These are phyloP conservation scores for Kwoniella sp. DNA, from an alignment of 768 basidiomycete genomes.

Conservation along the genomic window DNA sequence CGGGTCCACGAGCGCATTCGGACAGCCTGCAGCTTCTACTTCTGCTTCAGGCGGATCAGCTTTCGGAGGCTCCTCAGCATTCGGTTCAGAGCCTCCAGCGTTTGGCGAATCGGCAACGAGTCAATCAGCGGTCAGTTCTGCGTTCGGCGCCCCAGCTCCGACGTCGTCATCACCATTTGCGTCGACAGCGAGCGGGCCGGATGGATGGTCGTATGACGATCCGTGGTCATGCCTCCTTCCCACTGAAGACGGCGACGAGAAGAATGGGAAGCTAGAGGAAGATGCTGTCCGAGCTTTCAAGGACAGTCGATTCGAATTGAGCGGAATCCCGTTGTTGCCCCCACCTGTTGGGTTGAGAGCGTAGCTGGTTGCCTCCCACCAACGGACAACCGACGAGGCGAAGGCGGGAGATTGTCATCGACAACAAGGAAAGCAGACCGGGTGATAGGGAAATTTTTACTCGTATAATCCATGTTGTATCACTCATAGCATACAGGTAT, in stretches of 20 bases:
- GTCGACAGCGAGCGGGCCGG: not conserved
- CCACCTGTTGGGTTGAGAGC: slow-evolving; percentile 33
- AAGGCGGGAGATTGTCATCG: too few relatives aligned
- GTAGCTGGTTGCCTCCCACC: not conserved
- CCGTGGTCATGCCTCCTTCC: slow-evolving; percentile 35
- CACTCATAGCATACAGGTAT: not conserved
- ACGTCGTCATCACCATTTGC: not conserved
- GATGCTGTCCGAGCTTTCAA: slow-evolving; percentile 23
- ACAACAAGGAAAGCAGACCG: not conserved
- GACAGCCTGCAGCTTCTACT: not conserved
- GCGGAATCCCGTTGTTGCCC: slow-evolving; percentile 31
- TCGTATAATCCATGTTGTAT: not conserved
- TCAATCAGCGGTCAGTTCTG: not conserved
- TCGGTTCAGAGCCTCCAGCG: slow-evolving; percentile 9
- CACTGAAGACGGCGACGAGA: slow-evolving; percentile 7
- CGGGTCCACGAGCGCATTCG: slow-evolving; percentile 16
- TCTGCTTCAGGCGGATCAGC: slow-evolving; percentile 14
- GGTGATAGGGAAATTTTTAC: too few relatives aligned
- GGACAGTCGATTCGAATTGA: slow-evolving; percentile 21
- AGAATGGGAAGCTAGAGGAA: slow-evolving; percentile 25
- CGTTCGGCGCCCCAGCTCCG: not conserved
- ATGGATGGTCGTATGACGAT: slow-evolving; percentile 42
- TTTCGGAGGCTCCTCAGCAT: slow-evolving; percentile 11
- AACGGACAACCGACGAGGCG: not conserved
- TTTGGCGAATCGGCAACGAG: not conserved